phyloP scores from a whole-genome alignment of 2,329 filamentous ascomycete genomes.

The Xylaria polymorpha region DNA sequence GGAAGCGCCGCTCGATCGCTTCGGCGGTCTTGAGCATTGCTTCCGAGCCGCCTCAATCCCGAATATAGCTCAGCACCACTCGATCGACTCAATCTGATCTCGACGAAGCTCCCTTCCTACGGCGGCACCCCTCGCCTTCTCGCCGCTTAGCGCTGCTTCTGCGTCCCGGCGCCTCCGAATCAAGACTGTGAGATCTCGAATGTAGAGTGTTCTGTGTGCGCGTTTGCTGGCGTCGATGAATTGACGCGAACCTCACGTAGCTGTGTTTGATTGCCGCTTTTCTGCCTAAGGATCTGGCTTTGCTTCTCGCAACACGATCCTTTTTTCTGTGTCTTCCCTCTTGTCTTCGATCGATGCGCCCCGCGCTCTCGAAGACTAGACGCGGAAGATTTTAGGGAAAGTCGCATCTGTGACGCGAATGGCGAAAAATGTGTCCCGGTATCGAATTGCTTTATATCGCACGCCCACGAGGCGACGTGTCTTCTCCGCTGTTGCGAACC shows the following conservation, averaged over 20 bases:
- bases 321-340: conserved; percentile 18
- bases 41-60: conserved; percentile 11
- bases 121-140: conserved; percentile 34
- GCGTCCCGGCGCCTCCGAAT: conserved; percentile 37
- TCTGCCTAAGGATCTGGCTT: conserved; percentile 11
- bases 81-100: conserved; percentile 39
- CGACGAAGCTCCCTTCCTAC: conserved; percentile 35
- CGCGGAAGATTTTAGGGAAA: conserved; percentile 11
- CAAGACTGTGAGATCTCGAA: conserved; percentile 36
- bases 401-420: conserved; percentile 20
- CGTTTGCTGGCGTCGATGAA: conserved; percentile 34
- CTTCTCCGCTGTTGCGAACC: conserved; percentile 39
- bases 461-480: conserved; percentile 30
- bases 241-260: conserved; percentile 31
- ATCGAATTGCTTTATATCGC: conserved; percentile 31
- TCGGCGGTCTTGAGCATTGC: conserved; percentile 35
- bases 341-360: conserved; percentile 15
- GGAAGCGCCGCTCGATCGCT: conserved; percentile 30
- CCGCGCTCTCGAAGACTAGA: conserved; percentile 15
- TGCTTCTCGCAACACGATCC: conserved; percentile 15
- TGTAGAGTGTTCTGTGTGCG: conserved; percentile 26
- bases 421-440: conserved; percentile 19
- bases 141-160: conserved; percentile 34
- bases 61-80: conserved; percentile 30
- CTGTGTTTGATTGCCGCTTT: conserved; percentile 30